A percentile compares a stretch with the other conserved stretches of the same genome.
Evolutionary conservation across 257 asterid genomes (phyloP).

Genomic region (Nicotiana noctiflora): DNA sequence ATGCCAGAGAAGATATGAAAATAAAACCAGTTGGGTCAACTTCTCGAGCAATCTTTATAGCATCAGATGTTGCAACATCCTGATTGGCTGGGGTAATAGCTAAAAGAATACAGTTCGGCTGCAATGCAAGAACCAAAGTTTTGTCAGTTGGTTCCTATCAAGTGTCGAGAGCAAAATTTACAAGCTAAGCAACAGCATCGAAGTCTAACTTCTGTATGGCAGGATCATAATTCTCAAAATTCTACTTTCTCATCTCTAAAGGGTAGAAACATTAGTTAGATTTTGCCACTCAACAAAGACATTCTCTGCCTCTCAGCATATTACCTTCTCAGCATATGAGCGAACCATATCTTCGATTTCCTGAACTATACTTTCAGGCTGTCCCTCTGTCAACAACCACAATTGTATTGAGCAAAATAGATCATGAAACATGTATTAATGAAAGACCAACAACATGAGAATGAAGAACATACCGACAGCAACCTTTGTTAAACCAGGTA

Average conservation of each 20-base stretch:
- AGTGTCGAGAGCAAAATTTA: not conserved
- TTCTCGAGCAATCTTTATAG: constrained; percentile 40
- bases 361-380: constrained; percentile 33
- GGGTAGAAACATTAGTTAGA: not conserved
- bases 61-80: constrained; percentile 49
- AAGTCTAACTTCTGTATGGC: not conserved
- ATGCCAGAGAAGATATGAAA: not conserved
- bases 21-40: constrained; percentile 39
- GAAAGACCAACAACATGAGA: not conserved
- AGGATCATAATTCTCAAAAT: not conserved
- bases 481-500: constrained; percentile 44
- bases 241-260: not conserved
- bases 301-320: not conserved
- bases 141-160: not conserved
- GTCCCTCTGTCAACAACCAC: constrained; percentile 28
- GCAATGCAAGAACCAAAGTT: constrained; percentile 10
- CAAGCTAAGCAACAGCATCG: not conserved
- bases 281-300: not conserved
- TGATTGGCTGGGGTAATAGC: constrained; percentile 50
- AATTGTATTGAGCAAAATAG: not conserved
- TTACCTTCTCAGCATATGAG: constrained; percentile 38
- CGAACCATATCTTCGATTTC: constrained; percentile 44
- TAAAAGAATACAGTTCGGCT: constrained; percentile 40
- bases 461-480: constrained; percentile 34
- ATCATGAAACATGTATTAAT: not conserved